Conservation (phyloP, 176 grass and related monocot genomes). For the Panicum miliaceum region DNA sequence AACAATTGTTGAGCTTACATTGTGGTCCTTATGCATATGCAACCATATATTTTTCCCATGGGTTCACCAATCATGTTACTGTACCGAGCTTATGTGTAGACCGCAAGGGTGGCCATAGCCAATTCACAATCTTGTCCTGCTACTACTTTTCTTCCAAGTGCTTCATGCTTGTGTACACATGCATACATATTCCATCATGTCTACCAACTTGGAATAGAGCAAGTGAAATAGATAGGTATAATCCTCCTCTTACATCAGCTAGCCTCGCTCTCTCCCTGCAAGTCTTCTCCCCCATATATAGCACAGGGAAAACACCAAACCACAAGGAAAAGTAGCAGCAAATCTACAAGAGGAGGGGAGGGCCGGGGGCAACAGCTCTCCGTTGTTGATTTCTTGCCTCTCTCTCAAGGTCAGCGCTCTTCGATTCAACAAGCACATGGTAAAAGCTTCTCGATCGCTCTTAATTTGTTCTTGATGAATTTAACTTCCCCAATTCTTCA, state of each 20-base stretch:
- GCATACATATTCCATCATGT: constrained; percentile 47
- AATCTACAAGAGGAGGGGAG: background rate
- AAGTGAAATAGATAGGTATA: constrained; percentile 32
- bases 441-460: background rate
- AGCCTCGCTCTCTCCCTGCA: background rate
- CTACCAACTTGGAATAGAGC: constrained; percentile 55
- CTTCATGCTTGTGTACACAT: constrained; percentile 41
- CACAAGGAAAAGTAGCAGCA: constrained; percentile 14
- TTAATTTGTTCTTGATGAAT: background rate
- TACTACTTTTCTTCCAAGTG: constrained; percentile 4
- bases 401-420: constrained; percentile 4
- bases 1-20: background rate
- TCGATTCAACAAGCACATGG: constrained; percentile 31
- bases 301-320: constrained; percentile 25
- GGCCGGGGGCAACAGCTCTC: background rate
- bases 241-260: constrained; percentile 42
- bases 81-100: background rate
- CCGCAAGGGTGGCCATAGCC: constrained; percentile 35
- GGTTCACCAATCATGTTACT: background rate
- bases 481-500: background rate
- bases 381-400: background rate
- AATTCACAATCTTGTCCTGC: constrained; percentile 13
- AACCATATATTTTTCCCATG: background rate
- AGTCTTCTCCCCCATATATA: constrained; percentile 55
- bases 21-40: constrained; percentile 5